A percentile compares a stretch with the other conserved stretches of the same genome.
Evolutionary conservation across 2,329 filamentous ascomycete species (phyloP).

Genomic region (Colletotrichum sp.): DNA sequence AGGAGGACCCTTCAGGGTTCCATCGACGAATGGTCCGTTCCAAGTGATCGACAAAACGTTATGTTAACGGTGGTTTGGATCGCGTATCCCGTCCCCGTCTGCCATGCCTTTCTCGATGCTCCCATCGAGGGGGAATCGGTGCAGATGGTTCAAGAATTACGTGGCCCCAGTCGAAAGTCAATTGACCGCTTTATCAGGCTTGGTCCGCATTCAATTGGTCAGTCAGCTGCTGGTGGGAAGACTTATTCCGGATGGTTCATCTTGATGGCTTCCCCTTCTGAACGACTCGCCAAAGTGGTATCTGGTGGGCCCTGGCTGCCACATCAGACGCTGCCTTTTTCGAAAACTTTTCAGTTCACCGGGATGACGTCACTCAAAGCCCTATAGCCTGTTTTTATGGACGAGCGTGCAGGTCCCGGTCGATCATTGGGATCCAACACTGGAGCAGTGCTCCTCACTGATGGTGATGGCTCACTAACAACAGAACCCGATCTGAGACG

Average conservation of each 20-base stretch:
- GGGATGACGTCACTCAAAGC: slow-evolving; percentile 10
- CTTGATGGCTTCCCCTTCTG: background rate
- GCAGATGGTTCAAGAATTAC: background rate
- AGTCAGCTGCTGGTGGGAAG: background rate
- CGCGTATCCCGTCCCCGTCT: background rate
- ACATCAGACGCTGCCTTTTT: background rate
- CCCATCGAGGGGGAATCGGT: background rate
- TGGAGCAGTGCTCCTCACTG: background rate
- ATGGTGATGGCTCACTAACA: background rate
- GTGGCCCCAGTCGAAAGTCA: background rate
- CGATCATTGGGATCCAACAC: background rate
- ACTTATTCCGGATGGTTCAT: background rate
- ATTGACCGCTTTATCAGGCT: background rate
- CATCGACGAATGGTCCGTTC: background rate
- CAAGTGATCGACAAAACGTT: slow-evolving; percentile 10
- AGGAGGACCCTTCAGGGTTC: background rate
- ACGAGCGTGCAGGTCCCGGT: slow-evolving; percentile 1
- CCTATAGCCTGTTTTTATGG: background rate
- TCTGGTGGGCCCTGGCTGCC: background rate
- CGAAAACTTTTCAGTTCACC: background rate
- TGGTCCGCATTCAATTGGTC: background rate
- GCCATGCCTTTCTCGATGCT: background rate
- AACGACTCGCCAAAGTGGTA: background rate
- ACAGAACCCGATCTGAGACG: background rate
- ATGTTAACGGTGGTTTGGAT: slow-evolving; percentile 3